Evolutionary conservation across 2,329 filamentous ascomycete species (phyloP).

Genomic region (Trichoderma pleuroti): DNA sequence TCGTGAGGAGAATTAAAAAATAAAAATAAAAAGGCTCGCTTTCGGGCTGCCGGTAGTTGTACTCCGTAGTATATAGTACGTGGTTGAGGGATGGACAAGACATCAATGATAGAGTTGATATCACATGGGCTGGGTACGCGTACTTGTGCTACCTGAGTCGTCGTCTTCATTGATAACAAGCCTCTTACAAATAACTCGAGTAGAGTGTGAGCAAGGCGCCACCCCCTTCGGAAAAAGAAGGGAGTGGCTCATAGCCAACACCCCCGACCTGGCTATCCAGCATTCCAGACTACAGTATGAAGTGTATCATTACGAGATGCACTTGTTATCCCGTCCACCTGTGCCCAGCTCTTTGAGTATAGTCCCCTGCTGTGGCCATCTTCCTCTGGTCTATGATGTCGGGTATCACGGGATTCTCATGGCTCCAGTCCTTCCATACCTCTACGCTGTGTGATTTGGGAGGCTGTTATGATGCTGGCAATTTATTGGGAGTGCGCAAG

Average conservation of each 20-base stretch:
- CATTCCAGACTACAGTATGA: neutral
- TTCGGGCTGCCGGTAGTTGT: neutral
- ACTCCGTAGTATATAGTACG: neutral
- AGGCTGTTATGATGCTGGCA: neutral
- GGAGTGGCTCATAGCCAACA: neutral
- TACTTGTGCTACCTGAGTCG: neutral
- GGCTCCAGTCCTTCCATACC: neutral
- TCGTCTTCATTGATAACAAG: neutral
- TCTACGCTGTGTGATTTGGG: neutral
- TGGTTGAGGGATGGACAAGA: neutral
- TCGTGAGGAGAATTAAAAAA: neutral
- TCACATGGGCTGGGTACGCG: neutral
- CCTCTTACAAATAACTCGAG: neutral
- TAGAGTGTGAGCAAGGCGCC: neutral
- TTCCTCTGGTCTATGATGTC: neutral
- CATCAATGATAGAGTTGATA: neutral
- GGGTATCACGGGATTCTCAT: neutral
- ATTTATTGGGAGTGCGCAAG: neutral
- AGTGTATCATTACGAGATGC: neutral
- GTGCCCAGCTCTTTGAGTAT: neutral
- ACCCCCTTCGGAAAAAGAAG: neutral
- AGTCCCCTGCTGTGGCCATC: neutral
- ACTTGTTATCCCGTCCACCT: neutral
- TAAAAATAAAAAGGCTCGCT: neutral
- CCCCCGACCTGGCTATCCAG: neutral